Base-by-base conservation (phyloP, 1,284 basidiomycete genomes). In the Sutorius eximius region DNA sequence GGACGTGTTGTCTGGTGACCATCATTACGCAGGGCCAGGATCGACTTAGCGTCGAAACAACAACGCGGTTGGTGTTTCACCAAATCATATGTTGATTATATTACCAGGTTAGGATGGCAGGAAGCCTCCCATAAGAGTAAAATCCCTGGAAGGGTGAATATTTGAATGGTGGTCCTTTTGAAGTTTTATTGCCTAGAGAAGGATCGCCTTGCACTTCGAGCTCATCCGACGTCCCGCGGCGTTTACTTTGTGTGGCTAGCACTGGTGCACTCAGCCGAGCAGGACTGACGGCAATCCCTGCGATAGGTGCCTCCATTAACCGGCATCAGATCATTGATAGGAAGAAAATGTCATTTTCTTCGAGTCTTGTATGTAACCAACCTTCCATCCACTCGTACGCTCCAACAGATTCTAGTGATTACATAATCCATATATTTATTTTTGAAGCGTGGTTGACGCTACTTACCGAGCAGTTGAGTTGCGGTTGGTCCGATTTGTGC, bases 331-430 rank as follows among this genome's bases (percentile, higher is more conserved):
- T 13, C 27, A 30, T 9, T 22, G 7, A 24, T 18, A 51, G 10
- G 24, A 9, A 15, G 22, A 24, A n/a, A 16, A 15, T 15, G 16
- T 6, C 9, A 15, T 22, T 22, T 45, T 15, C 30, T 13, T 18
- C 12, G 43, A 32, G 20, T 33, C 15, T 24, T 18, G 45, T 11
- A 10, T n/a, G 22, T 18, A n/a, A 15, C 18, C 22, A 30, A 27
- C 24, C 24, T 27, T 27, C 24, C 24, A 27, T 5, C 24, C 24
- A 27, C 24, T 27, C 24, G 24, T 5, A 27, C 24, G 6, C 24
- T 24, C 22, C 24, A 27, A 5, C 24, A 27, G 51, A 55, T 64
- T 64, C 65, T 18, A 53, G 6, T 13, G 11, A 50, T 66, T 70
- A 66, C 41, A 29, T 66, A 70, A 70, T 32, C 49, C 0, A 30